Percentiles rank a stretch among this genome's conserved stretches.
phyloP scores from a whole-genome alignment of 1,139 yeast species.

The Blastobotrys petasosporus region DNA sequence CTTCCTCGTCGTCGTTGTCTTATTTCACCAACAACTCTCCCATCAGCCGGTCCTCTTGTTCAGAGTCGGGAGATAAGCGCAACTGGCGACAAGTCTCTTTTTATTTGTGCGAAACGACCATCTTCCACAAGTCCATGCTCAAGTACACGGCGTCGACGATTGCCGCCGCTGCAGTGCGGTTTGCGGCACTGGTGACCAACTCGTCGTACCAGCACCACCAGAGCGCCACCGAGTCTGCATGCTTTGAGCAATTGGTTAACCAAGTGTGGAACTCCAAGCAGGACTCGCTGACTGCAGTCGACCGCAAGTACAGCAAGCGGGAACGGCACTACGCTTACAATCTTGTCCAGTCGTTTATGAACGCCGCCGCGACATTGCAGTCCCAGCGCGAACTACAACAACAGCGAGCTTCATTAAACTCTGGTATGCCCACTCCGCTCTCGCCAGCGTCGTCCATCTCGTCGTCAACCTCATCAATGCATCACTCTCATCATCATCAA shows the following conservation, averaged over 20 bases:
- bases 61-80: background rate
- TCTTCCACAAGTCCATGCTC: conserved; percentile 60
- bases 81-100: conserved; percentile 35
- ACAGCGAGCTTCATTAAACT: no score
- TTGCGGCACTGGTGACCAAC: conserved; percentile 39
- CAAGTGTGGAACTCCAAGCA: background rate
- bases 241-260: conserved; percentile 4
- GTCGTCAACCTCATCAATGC: no score
- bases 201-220: background rate
- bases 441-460: no score
- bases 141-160: conserved; percentile 52
- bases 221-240: background rate
- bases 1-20: no score
- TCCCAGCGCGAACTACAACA: no score
- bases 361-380: conserved; percentile 1
- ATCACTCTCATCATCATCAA: background rate
- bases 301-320: conserved; percentile 4
- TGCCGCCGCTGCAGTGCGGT: conserved; percentile 61
- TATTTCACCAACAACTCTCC: no score
- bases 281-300: background rate
- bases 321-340: conserved; percentile 1
- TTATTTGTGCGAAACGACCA: conserved; percentile 67
- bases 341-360: conserved; percentile 5
- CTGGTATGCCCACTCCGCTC: no score
- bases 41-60: no score